Evolutionary conservation across 345 rosid genomes (phyloP).

Genomic region (Pugionium dolabratum): DNA sequence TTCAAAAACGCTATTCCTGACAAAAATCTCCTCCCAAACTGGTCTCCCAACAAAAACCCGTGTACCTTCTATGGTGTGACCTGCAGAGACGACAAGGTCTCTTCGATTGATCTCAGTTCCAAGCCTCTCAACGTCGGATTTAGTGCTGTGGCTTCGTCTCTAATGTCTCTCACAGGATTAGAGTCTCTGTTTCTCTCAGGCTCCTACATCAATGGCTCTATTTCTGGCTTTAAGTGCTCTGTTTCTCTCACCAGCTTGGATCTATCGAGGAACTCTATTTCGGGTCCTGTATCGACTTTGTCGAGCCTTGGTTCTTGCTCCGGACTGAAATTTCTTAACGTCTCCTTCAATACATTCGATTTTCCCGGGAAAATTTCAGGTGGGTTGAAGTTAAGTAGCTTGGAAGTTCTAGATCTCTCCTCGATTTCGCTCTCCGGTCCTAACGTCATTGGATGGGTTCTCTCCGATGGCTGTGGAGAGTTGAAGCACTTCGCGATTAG

Average conservation of each 20-base stretch:
- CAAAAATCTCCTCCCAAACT: slow-evolving; percentile 53
- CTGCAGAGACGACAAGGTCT: slow-evolving; percentile 59
- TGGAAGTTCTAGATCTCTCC: slow-evolving; percentile 81
- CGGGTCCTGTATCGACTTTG: slow-evolving; percentile 59
- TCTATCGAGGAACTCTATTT: slow-evolving; percentile 67
- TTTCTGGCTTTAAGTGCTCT: slow-evolving; percentile 70
- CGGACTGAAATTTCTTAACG: slow-evolving; percentile 54
- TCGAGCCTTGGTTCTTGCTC: slow-evolving; percentile 57
- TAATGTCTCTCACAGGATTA: slow-evolving; percentile 54
- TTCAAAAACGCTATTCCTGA: slow-evolving; percentile 60
- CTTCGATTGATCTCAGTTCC: slow-evolving; percentile 58
- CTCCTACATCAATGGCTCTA: slow-evolving; percentile 59
- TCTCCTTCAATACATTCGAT: slow-evolving; percentile 62
- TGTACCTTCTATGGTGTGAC: slow-evolving; percentile 68
- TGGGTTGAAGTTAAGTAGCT: slow-evolving; percentile 50
- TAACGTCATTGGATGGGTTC: slow-evolving; percentile 56
- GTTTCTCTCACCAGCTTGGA: slow-evolving; percentile 58
- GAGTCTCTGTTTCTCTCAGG: slow-evolving; percentile 56
- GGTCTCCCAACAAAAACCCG: slow-evolving; percentile 63
- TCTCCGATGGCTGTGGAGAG: slow-evolving; percentile 61
- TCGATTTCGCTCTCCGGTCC: slow-evolving; percentile 54
- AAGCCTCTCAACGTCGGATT: slow-evolving; percentile 55
- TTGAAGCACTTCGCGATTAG: slow-evolving; percentile 52
- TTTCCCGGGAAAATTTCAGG: slow-evolving; percentile 44
- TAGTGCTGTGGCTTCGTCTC: slow-evolving; percentile 52